A percentile compares a stretch with the other conserved stretches of the same genome.
Conservation (phyloP, 2,329 filamentous ascomycete species). For the Colletotrichum sp. region DNA sequence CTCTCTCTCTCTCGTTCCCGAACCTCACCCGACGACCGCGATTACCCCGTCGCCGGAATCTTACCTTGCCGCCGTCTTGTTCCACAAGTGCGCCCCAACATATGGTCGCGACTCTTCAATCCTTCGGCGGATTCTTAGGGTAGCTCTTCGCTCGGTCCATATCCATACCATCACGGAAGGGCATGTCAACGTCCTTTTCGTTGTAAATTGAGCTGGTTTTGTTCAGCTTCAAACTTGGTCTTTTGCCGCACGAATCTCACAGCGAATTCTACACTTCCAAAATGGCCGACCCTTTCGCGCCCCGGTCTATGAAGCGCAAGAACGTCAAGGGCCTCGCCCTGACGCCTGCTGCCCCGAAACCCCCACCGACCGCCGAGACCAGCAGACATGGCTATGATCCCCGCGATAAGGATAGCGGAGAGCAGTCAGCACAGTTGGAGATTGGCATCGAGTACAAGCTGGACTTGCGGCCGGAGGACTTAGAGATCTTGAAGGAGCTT, state of each 20-base stretch:
- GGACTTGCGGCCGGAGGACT: slow-evolving; percentile 87
- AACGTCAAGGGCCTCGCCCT: slow-evolving; percentile 96
- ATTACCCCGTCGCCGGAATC: background rate
- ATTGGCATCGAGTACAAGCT: slow-evolving; percentile 98
- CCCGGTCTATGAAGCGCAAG: slow-evolving; percentile 95
- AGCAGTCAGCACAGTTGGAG: slow-evolving; percentile 74
- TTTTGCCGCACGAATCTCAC: background rate
- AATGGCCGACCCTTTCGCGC: slow-evolving; percentile 68
- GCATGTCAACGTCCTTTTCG: background rate
- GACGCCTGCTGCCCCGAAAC: slow-evolving; percentile 76
- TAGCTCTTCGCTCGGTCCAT: background rate
- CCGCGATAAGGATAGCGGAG: slow-evolving; percentile 62
- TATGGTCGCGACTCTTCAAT: background rate
- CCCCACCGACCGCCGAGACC: slow-evolving; percentile 73
- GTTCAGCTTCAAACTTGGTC: background rate
- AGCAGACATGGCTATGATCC: slow-evolving; percentile 65
- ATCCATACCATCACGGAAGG: background rate
- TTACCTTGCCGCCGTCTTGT: background rate
- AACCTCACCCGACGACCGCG: slow-evolving; percentile 1
- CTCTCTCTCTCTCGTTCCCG: background rate
- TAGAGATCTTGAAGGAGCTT: slow-evolving; percentile 92
- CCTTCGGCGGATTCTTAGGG: background rate
- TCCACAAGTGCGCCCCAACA: background rate
- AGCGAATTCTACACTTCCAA: slow-evolving; percentile 23
- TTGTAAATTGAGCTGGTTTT: background rate